Evolutionary conservation across 208 protist species (phyloP), one percentile per base, ranked within the genome.

Genomic region (Zelonia costaricensis): DNA sequence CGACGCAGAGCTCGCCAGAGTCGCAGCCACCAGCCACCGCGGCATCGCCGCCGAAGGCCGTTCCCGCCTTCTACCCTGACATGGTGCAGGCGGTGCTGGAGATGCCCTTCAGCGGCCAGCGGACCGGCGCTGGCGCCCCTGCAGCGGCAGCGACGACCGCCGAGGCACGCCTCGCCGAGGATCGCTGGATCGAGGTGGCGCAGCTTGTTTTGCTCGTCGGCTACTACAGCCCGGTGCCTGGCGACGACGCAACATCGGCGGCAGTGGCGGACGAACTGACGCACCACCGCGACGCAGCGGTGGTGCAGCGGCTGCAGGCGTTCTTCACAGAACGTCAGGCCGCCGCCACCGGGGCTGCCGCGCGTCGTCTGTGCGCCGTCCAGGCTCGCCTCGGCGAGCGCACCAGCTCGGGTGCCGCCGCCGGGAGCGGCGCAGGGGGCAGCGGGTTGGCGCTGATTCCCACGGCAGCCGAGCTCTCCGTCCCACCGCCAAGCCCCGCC

Each of bases 191-290:
- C 8, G 84, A 96, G 58, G 78, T 78, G 30, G 74, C 61, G 31
- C 78, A 90, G 53, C 78, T 79, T 46, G 65, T 93, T n/a, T 69
- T 93, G 9, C 63, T 95, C 13, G 68, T 91, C 16, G 81, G 76
- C 4, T 78, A 88, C 46, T 74, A 74, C 68, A 35, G 15, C 25
- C 42, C 51, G 16, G 47, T 31, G 2, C 22, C 53, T 1, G 20
- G 49, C n/a, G 13, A 18, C 16, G 13, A 8, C 57, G 38, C 18
- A 13, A 8, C 4, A 4, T 33, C 25, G 2, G 18, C 22, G 6
- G 31, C 2, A 6, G 15, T 3, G 15, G n/a, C 4, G 6, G 55
- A 44, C 23, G 45, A 46, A 0, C 5, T n/a, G 12, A 10, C 2
- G 5, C 9, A n/a, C 5, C 20, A 31, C 22, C 16, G 47, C 22